Evolutionary conservation across 2,329 filamentous ascomycete genomes (phyloP).

Genomic region (Emmonsia crescens): DNA sequence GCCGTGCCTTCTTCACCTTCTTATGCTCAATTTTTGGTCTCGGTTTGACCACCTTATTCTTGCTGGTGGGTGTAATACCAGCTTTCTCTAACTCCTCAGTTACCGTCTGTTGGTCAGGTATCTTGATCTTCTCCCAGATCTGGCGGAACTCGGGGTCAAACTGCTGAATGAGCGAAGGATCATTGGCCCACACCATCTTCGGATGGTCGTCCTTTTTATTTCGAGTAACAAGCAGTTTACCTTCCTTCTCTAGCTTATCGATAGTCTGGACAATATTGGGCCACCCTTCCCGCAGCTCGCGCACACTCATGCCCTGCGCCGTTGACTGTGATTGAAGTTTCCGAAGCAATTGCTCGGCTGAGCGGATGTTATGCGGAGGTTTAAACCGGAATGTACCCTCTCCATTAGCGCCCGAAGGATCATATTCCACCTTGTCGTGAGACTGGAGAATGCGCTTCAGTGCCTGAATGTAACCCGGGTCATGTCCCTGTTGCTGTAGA

Average conservation of each 20-base stretch:
- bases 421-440: conserved; percentile 52
- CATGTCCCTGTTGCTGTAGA: conserved; percentile 51
- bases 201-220: conserved; percentile 88
- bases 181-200: conserved; percentile 79
- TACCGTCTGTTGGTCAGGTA: conserved; percentile 67
- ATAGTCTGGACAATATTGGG: conserved; percentile 70
- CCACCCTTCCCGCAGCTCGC: conserved; percentile 95
- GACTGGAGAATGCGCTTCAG: conserved; percentile 59
- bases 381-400: conserved; percentile 71
- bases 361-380: conserved; percentile 73
- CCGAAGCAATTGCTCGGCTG: conserved; percentile 63
- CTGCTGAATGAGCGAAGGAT: conserved; percentile 60
- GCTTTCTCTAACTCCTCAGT: conserved; percentile 65
- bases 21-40: conserved; percentile 50
- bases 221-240: conserved; percentile 72
- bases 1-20: conserved; percentile 63
- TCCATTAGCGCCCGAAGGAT: conserved; percentile 51
- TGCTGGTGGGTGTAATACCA: conserved; percentile 74
- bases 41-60: conserved; percentile 56
- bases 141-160: conserved; percentile 74
- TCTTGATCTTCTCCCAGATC: conserved; percentile 70
- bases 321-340: conserved; percentile 74
- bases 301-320: conserved; percentile 69
- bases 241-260: conserved; percentile 62
- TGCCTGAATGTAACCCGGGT: conserved; percentile 46